These are phyloP conservation scores for Hypoxylon sp. DNA, from an alignment of 2,329 filamentous ascomycete species.

Conservation along the genomic window DNA sequence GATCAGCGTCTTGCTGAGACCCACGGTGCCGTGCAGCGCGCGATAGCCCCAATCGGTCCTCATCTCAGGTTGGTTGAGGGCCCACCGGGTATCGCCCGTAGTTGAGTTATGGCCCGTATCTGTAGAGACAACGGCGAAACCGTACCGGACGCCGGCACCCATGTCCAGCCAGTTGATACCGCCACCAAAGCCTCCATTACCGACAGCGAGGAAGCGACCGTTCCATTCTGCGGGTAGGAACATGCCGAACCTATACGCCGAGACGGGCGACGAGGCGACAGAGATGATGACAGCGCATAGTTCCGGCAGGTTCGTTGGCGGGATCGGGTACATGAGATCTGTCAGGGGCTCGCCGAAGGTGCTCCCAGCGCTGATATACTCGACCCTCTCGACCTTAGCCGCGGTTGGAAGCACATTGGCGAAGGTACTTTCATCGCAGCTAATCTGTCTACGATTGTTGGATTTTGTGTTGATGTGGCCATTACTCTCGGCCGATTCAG, in stretches of 20 bases:
- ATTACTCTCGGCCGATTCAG: slow-evolving; percentile 20
- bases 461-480: slow-evolving; percentile 19
- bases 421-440: slow-evolving; percentile 45
- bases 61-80: slow-evolving; percentile 55
- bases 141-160: slow-evolving; percentile 55
- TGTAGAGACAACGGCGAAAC: slow-evolving; percentile 60
- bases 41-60: slow-evolving; percentile 58
- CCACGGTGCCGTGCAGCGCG: slow-evolving; percentile 64
- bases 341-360: slow-evolving; percentile 57
- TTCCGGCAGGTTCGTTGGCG: slow-evolving; percentile 57
- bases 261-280: slow-evolving; percentile 53
- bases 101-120: slow-evolving; percentile 61
- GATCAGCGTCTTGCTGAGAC: slow-evolving; percentile 63
- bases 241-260: slow-evolving; percentile 57
- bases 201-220: slow-evolving; percentile 55
- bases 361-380: slow-evolving; percentile 51
- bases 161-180: slow-evolving; percentile 57
- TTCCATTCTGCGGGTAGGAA: slow-evolving; percentile 59
- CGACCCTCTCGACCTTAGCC: slow-evolving; percentile 51
- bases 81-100: slow-evolving; percentile 56
- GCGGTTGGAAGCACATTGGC: slow-evolving; percentile 46
- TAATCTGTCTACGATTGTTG: slow-evolving; percentile 33
- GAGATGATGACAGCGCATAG: slow-evolving; percentile 58
- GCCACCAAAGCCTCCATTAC: slow-evolving; percentile 59
- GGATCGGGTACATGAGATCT: slow-evolving; percentile 55